A percentile compares a stretch with the other conserved stretches of the same genome.
Evolutionary conservation across 2,329 filamentous ascomycete species (phyloP).

Genomic region (Simplicillium aogashimaense): DNA sequence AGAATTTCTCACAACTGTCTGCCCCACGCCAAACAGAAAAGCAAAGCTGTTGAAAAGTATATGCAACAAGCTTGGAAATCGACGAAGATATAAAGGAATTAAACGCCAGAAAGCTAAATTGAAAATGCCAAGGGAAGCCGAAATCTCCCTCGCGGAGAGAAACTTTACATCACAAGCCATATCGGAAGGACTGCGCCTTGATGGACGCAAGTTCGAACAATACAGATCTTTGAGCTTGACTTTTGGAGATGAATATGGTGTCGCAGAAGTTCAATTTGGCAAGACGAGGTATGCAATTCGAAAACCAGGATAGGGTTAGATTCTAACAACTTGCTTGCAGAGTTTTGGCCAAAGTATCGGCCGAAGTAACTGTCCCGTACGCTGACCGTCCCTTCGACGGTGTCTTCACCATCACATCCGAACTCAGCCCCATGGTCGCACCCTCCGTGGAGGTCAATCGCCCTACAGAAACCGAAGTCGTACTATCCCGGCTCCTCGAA

Average conservation of each 20-base stretch:
- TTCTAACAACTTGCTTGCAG: slow-evolving; percentile 32
- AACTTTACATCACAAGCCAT: slow-evolving; percentile 79
- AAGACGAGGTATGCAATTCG: slow-evolving; percentile 68
- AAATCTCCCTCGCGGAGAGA: slow-evolving; percentile 82
- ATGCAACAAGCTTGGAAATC: not conserved
- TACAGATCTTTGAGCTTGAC: slow-evolving; percentile 67
- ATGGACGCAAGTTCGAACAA: slow-evolving; percentile 72
- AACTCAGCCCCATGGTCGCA: slow-evolving; percentile 85
- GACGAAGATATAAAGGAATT: too few relatives aligned
- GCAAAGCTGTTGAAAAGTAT: not conserved
- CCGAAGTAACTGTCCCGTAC: slow-evolving; percentile 78
- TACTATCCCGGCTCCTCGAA: slow-evolving; percentile 82
- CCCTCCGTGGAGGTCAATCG: slow-evolving; percentile 82
- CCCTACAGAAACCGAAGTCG: slow-evolving; percentile 72
- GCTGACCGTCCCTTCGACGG: slow-evolving; percentile 90
- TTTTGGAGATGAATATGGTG: slow-evolving; percentile 86
- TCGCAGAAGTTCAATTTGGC: slow-evolving; percentile 77
- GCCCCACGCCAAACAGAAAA: not conserved
- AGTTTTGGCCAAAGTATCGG: slow-evolving; percentile 74
- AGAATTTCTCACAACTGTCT: slow-evolving; percentile 25
- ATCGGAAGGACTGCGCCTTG: slow-evolving; percentile 68
- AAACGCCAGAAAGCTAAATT: slow-evolving; percentile 1
- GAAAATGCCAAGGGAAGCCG: slow-evolving; percentile 83
- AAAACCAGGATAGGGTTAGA: not conserved
- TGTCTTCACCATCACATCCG: slow-evolving; percentile 83